Evolutionary conservation across 1,139 yeast genomes (phyloP), one percentile per base, ranked within the genome.

Genomic region (Saccharomyces hybrid): DNA sequence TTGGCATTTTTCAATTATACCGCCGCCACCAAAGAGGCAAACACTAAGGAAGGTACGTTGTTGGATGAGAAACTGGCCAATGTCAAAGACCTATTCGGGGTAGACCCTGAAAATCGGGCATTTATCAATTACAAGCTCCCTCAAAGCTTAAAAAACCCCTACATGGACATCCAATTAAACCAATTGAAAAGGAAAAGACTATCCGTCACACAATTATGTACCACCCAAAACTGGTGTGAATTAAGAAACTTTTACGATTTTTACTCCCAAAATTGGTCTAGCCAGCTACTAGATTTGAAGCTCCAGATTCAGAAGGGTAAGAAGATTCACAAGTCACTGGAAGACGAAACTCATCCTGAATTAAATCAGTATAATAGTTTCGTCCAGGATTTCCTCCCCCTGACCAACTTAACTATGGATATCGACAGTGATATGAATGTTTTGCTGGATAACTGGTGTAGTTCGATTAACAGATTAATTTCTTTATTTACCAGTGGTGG

Each of bases 221-320:
- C 80, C 0, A 67, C 71, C 47, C 69, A 73, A 32, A 38, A 38
- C 19, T 81, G 84, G 84, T 81, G 85, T 67, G 84, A 80, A 60
- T 64, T 80, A 55, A 63, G 78, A 29, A 73, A 72, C 19, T 73
- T 74, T 52, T 81, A 79, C 61, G 73, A 72, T 21, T 64, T 77
- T 0, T 80, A 75, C 59, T 70, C 81, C 0, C 44, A 38, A 7
- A 38, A 19, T 38, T 38, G 11, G 44, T 16, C 44, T 4, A 38
- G 19, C 8, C 44, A 19, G 11, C 24, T 38, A 38, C 21, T 38
- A 24, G 73, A 73, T 4, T 62, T 73, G 0, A 70, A 68, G 11
- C 70, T 73, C 1, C 63, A 59, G 5, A 67, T 79, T 73, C 58
- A 55, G 12, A 57, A 67, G 19, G 87, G 85, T 1, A 64, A 67